Base-by-base conservation (phyloP, 169 alveolate species). In the Eimeria sp. region DNA sequence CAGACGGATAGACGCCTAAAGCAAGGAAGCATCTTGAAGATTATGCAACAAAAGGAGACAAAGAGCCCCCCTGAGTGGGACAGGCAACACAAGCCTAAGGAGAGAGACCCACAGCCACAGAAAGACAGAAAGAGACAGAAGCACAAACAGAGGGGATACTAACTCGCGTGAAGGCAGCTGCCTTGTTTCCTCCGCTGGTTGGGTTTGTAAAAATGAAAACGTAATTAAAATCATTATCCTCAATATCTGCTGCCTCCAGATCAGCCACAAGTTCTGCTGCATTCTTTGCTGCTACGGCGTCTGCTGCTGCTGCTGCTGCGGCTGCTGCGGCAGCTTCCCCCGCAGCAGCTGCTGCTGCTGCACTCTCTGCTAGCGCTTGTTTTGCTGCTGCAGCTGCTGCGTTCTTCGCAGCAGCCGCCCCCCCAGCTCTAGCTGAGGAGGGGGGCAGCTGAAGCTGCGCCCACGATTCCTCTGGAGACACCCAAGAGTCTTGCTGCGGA, bases 111-210 rank as follows among this genome's bases (percentile, higher is more conserved):
- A 54, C 1, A 22, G 27, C 20, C 49, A 34, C 10, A 43, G 49
- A 20, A 25, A 61, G 70, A 61, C 70, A 2, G 27, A 9, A 20
- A 61, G 9, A 61, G 70, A 61, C n/a, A 40, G 18, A 73, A 73
- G 9, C 49, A 6, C n/a, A 80, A 40, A 51, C 73, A 40, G 54
- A 3, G 34, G 51, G 30, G 54, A n/a, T 6, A 22, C 90, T 51
- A 72, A 82, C 90, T 27, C 72, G 49, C 30, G 98, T 97, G 51
- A 97, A 95, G 5, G 95, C 96, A 10, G 95, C 91, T 5, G 98
- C 98, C 72, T 95, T 94, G 88, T 95, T 97, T 57, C 98, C 98
- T 22, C 98, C 98, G 34, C 97, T 95, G 7, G 97, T 95, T 34
- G 98, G 98, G 87, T 97, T 97, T 65, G 96, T 96, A 58, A 97